phyloP scores from a whole-genome alignment of 345 rosid genomes.

The Salix brachista region DNA sequence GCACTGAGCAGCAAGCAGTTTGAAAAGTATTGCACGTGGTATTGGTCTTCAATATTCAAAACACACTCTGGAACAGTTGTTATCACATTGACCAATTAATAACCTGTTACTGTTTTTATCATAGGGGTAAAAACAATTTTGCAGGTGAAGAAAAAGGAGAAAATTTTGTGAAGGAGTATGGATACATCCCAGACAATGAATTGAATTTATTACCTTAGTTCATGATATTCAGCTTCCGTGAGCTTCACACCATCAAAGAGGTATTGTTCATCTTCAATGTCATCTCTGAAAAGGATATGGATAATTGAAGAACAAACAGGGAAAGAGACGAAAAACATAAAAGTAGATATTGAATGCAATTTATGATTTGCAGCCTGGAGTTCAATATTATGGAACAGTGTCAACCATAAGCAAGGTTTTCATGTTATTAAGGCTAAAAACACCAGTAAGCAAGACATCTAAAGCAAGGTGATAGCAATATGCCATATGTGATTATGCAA shows the following conservation, averaged over 20 bases:
- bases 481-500: not conserved
- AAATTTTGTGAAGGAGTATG: not conserved
- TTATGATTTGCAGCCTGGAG: not conserved
- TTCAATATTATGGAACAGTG: too few species aligned
- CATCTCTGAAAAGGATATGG: conserved; percentile 54
- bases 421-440: not conserved
- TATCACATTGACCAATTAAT: not conserved
- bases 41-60: not conserved
- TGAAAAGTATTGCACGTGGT: too few species aligned
- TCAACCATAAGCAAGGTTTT: not conserved
- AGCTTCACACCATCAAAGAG: conserved; percentile 73
- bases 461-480: not conserved
- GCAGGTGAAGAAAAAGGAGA: not conserved
- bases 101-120: not conserved
- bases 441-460: not conserved
- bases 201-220: conserved; percentile 45
- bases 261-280: conserved; percentile 82
- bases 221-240: conserved; percentile 63
- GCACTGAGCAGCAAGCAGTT: too few species aligned
- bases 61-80: not conserved
- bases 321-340: not conserved
- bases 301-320: not conserved
- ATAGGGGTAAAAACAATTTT: too few species aligned
- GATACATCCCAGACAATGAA: conserved; percentile 9
- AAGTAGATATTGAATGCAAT: not conserved